These are phyloP conservation scores for Fusarium nematophilum DNA, from an alignment of 2,329 filamentous ascomycete genomes.

Conservation along the genomic window DNA sequence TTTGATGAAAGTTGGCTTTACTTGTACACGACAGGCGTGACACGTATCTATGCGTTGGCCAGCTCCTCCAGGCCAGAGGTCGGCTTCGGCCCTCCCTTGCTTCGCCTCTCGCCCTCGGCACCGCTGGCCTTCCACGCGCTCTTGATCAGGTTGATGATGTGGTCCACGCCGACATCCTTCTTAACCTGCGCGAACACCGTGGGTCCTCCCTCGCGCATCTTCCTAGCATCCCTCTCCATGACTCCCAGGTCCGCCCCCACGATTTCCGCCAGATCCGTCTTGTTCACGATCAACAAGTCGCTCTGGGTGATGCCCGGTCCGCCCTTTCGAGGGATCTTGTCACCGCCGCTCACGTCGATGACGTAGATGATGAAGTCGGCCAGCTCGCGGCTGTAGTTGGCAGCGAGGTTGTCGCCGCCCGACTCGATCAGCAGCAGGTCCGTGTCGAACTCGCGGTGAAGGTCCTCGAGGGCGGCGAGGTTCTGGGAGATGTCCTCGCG, in stretches of 20 bases:
- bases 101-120: slow-evolving; percentile 70
- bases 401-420: slow-evolving; percentile 95
- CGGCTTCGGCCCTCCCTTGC: slow-evolving; percentile 66
- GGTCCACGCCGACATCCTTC: slow-evolving; percentile 83
- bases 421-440: slow-evolving; percentile 94
- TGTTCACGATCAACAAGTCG: slow-evolving; percentile 94
- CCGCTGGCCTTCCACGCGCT: slow-evolving; percentile 95
- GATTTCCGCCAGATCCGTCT: slow-evolving; percentile 92
- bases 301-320: slow-evolving; percentile 97
- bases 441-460: slow-evolving; percentile 81
- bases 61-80: slow-evolving; percentile 67
- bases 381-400: slow-evolving; percentile 94
- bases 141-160: slow-evolving; percentile 88
- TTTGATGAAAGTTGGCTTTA: slow-evolving; percentile 8
- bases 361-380: slow-evolving; percentile 99
- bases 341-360: slow-evolving; percentile 94
- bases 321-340: slow-evolving; percentile 96
- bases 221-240: slow-evolving; percentile 94
- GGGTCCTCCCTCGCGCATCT: slow-evolving; percentile 95
- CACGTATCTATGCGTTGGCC: slow-evolving; percentile 18
- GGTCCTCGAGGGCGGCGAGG: slow-evolving; percentile 88
- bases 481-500: slow-evolving; percentile 97
- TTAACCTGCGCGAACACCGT: slow-evolving; percentile 99
- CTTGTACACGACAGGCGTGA: slow-evolving; percentile 1
- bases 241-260: slow-evolving; percentile 91